phyloP scores from a whole-genome alignment of 1,139 yeast genomes.

The Scheffersomyces cryptocercus region DNA sequence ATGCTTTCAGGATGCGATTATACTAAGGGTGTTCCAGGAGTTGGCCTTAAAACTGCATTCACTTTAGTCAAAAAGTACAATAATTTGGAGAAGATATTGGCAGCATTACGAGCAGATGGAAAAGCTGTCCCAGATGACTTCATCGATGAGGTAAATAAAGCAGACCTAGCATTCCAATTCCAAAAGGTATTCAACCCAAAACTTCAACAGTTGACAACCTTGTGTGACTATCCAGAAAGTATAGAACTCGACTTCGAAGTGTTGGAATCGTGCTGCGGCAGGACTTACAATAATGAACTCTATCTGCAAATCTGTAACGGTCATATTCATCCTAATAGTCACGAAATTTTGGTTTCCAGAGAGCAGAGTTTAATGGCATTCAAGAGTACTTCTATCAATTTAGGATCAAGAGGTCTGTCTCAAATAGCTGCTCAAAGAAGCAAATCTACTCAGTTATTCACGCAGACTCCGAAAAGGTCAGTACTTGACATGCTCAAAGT shows the following conservation, averaged over 20 bases:
- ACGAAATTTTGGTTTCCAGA: constrained; percentile 45
- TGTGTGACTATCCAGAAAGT: constrained; percentile 56
- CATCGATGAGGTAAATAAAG: constrained; percentile 59
- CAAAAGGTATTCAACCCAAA: constrained; percentile 84
- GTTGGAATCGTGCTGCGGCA: constrained; percentile 66
- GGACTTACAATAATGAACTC: constrained; percentile 41
- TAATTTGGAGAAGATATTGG: constrained; percentile 55
- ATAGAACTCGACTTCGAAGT: constrained; percentile 31
- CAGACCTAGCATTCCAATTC: constrained; percentile 78
- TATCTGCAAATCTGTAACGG: constrained; percentile 67
- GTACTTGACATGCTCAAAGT: neutral
- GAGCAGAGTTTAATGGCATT: constrained; percentile 35
- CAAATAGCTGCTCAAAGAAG: constrained; percentile 3
- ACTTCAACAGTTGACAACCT: constrained; percentile 46
- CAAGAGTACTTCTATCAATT: constrained; percentile 26
- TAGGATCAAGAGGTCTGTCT: constrained; percentile 1
- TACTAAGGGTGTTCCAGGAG: constrained; percentile 78
- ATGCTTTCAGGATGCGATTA: constrained; percentile 95
- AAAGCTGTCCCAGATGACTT: constrained; percentile 62
- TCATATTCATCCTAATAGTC: constrained; percentile 64
- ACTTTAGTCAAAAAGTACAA: constrained; percentile 53
- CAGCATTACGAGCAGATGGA: constrained; percentile 63
- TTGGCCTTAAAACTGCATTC: constrained; percentile 82
- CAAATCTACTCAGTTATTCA: constrained; percentile 1
- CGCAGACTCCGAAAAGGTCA: neutral